Evolutionary conservation across 495 filamentous ascomycete genomes (phyloP), one percentile per base, ranked within the genome.

Genomic region (Aspergillus sclerotiicarbonarius): DNA sequence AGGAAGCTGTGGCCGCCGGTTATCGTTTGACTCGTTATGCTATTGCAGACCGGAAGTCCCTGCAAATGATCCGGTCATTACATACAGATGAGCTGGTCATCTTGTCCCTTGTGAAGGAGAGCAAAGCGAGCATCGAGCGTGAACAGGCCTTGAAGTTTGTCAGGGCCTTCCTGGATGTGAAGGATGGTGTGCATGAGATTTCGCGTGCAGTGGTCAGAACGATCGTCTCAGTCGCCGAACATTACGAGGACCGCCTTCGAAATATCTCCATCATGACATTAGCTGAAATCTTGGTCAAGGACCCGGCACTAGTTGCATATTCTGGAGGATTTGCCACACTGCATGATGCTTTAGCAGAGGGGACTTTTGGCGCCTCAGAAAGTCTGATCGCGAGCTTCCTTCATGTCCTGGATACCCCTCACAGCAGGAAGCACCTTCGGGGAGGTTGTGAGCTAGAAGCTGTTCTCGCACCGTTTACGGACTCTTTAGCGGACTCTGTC

Each of bases 81-180:
- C 89, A 96, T 57, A 97, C 93, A 3, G 94, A 98, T 68, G 90
- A 92, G 65, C 79, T 98, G 25, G 92, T 96, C 7, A 91, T 95
- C 51, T 72, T 92, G 67, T 96, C 94, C 8, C 80, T 98, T 25
- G 89, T 92, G 59, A 97, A 97, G 67, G 92, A 97, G 67, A 88
- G 90, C 67, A 97, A 96, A 67, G 88, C 93, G 10, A 94, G 91
- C 67, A 90, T 98, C 45, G 94, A 98, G 74, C 86, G 94, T 47
- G 94, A 98, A 69, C 94, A 98, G 72, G 94, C 94, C 0, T 71
- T 98, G 61, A 98, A 98, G 68, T 97, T 98, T 72, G 90, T 97
- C 21, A 84, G 94, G 56, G 90, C 92, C 7, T 98, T 98, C 69
- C 77, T 98, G 21, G 95, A 98, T 61, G 90, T 98, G 62, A 96